phyloP scores from a whole-genome alignment of 2,329 filamentous ascomycete species.

The Helotiales sp. region DNA sequence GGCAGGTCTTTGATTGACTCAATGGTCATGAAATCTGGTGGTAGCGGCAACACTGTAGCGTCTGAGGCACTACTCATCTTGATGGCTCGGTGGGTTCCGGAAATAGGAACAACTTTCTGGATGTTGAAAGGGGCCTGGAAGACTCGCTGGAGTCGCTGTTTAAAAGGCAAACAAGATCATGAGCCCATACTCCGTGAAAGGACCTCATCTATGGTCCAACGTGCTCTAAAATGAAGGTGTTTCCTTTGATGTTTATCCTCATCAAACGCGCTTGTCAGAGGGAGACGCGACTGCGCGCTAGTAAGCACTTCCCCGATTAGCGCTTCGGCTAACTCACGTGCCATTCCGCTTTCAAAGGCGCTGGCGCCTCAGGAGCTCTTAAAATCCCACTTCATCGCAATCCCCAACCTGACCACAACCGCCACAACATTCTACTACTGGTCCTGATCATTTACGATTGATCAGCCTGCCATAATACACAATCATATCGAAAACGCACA shows the following conservation, averaged over 20 bases:
- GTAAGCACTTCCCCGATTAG: constrained; percentile 5
- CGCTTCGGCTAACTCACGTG: constrained; percentile 17
- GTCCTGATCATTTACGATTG: constrained; percentile 18
- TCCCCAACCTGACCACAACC: constrained; percentile 3
- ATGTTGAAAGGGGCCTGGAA: not conserved
- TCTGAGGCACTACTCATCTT: constrained; percentile 10
- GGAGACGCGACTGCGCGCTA: constrained; percentile 20
- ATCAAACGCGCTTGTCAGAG: not conserved
- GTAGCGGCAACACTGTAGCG: constrained; percentile 29
- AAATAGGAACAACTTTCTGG: not conserved
- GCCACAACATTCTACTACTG: constrained; percentile 12
- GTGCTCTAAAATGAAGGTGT: not conserved
- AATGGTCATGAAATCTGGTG: constrained; percentile 46
- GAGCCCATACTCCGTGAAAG: not conserved
- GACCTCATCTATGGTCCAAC: not conserved
- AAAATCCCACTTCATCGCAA: constrained; percentile 21
- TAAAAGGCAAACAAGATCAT: not conserved
- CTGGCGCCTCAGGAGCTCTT: constrained; percentile 17
- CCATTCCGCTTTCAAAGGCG: constrained; percentile 9
- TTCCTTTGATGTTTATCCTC: not conserved
- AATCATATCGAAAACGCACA: constrained; percentile 13
- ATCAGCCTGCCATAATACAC: constrained; percentile 11
- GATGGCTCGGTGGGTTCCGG: not conserved
- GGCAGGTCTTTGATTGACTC: constrained; percentile 44
- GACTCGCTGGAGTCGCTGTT: not conserved